Evolutionary conservation across 371 early-diverging fungal genomes (phyloP), one percentile per base, ranked within the genome.

Genomic region (Umbelopsis sp.): DNA sequence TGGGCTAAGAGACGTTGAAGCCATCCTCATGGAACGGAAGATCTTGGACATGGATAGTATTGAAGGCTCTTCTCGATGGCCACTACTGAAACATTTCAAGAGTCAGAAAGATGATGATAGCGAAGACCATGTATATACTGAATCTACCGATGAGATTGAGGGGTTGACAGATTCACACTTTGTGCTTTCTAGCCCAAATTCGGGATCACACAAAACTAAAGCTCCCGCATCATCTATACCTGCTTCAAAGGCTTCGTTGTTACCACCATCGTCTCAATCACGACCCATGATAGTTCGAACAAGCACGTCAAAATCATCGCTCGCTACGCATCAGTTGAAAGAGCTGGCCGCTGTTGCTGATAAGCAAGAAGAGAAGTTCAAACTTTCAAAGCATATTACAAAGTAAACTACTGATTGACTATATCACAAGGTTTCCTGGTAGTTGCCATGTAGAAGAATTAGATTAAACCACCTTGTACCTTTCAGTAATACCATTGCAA

Each of bases 281-380:
- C 57, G 57, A 12, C 57, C 57, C 10, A 35, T 29, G 35, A 57
- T 57, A 5, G 57, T 57, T 10, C 32, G 57, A 12, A 57, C 57
- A 11, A 57, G 14, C 1, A 57, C 57, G 0, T 57, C 57, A 4
- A 24, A 35, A 8, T 57, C 57, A 11, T 57, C 57, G 18, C 18
- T 57, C 57, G 57, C 57, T 14, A 57, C 29, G n/a, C 29, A n/a
- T 32, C 37, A 57, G n/a, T 29, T 57, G 18, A 35, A 57, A 18
- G 57, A 57, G 35, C 35, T 57, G 29, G 57, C 57, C 5, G 57
- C 57, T 29, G 57, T 35, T 57, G 57, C 57, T 25, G 57, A 57
- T 29, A 57, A 57, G 35, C 57, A 57, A 18, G 57, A 57, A 35
- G 57, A 57, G 29, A 9, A 32, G 18, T 35, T 57, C 16, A 57